Evolutionary conservation across 2,329 filamentous ascomycete genomes (phyloP).

Genomic region (Penicillium italicum): DNA sequence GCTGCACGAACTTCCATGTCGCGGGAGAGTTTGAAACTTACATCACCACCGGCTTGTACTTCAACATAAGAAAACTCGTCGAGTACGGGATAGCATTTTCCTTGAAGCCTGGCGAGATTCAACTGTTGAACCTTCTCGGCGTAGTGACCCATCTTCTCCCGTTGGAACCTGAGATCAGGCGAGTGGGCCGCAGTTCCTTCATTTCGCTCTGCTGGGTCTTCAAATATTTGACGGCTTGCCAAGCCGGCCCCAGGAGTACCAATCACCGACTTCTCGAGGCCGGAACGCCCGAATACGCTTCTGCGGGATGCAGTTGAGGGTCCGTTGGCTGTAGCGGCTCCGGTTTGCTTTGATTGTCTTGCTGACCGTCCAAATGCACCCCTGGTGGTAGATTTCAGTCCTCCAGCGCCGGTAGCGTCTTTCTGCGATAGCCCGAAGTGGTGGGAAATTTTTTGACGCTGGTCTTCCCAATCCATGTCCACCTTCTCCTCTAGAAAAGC

Average conservation of each 20-base stretch:
- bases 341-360: slow-evolving; percentile 40
- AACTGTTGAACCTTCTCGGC: slow-evolving; percentile 74
- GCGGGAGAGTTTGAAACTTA: slow-evolving; percentile 31
- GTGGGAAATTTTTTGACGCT: slow-evolving; percentile 88
- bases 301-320: slow-evolving; percentile 40
- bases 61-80: slow-evolving; percentile 74
- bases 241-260: slow-evolving; percentile 67
- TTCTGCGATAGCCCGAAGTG: slow-evolving; percentile 80
- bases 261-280: slow-evolving; percentile 79
- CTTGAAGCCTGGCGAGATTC: slow-evolving; percentile 67
- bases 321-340: slow-evolving; percentile 43
- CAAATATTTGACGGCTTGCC: slow-evolving; percentile 61
- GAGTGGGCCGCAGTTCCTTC: slow-evolving; percentile 50
- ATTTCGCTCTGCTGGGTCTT: slow-evolving; percentile 60
- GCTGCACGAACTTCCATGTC: slow-evolving; percentile 1
- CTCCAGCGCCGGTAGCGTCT: slow-evolving; percentile 39
- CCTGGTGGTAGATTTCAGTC: slow-evolving; percentile 37
- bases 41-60: slow-evolving; percentile 62
- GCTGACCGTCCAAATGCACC: slow-evolving; percentile 51
- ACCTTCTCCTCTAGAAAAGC: slow-evolving; percentile 91
- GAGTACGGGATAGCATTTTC: slow-evolving; percentile 68
- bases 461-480: slow-evolving; percentile 91
- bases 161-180: slow-evolving; percentile 70
- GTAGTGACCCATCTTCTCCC: slow-evolving; percentile 81
- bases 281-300: slow-evolving; percentile 66